Conservation (phyloP, 306 rosid species). For the Argentina anserina region DNA sequence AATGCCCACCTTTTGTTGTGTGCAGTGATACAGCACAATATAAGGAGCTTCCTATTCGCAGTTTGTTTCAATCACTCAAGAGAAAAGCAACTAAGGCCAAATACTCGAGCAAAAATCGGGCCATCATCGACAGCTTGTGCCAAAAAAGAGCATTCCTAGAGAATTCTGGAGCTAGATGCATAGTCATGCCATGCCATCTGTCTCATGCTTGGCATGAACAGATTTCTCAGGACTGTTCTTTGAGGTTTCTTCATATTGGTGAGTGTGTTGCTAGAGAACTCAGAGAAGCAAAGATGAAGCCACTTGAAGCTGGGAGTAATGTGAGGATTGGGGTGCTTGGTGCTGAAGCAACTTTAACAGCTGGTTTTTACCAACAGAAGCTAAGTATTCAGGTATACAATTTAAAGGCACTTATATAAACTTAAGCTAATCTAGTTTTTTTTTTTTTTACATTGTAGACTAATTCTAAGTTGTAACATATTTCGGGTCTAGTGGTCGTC, state of each 20-base stretch:
- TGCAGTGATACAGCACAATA: slow-evolving; percentile 61
- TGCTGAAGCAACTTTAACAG: slow-evolving; percentile 31
- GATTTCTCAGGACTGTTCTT: slow-evolving; percentile 44
- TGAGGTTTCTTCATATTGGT: slow-evolving; percentile 59
- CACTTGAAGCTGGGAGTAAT: slow-evolving; percentile 39
- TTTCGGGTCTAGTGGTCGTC: background rate
- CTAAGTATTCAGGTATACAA: slow-evolving; percentile 48
- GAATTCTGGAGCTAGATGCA: slow-evolving; percentile 53
- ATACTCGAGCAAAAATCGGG: slow-evolving; percentile 24
- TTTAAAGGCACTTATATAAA: background rate
- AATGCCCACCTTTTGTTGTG: slow-evolving; percentile 71
- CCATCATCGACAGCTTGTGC: slow-evolving; percentile 44
- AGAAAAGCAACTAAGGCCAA: slow-evolving; percentile 23
- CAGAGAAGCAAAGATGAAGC: slow-evolving; percentile 52
- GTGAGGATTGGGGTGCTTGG: slow-evolving; percentile 58
- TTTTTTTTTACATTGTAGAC: background rate
- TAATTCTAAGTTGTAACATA: background rate
- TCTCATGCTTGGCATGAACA: slow-evolving; percentile 59
- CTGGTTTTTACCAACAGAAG: slow-evolving; percentile 48
- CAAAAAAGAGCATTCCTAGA: slow-evolving; percentile 43
- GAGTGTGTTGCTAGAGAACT: slow-evolving; percentile 67
- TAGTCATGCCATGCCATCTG: slow-evolving; percentile 71
- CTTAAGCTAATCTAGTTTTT: background rate
- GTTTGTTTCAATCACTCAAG: slow-evolving; percentile 28
- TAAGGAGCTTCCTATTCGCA: slow-evolving; percentile 33